Percentiles rank a stretch among this genome's conserved stretches.
These are phyloP conservation scores for Pouteria campechiana DNA, from an alignment of 179 eudicot species.

Conservation along the genomic window DNA sequence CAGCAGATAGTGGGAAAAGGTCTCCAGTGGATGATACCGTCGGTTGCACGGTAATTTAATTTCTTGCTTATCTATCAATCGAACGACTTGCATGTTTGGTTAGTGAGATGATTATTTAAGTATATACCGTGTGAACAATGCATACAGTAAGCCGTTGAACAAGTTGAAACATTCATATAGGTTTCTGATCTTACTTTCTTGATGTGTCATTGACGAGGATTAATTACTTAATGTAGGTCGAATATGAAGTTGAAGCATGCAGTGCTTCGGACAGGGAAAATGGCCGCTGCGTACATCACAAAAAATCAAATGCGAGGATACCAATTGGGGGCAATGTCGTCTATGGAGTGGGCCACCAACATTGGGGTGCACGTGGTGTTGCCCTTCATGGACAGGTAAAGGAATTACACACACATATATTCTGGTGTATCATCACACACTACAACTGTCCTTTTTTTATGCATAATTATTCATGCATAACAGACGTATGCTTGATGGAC, in stretches of 20 bases:
- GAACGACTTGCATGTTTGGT: too few relatives aligned
- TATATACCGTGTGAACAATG: too few relatives aligned
- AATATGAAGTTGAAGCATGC: slow-evolving; percentile 52
- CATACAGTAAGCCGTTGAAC: too few relatives aligned
- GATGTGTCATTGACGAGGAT: neutral
- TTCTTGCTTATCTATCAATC: too few relatives aligned
- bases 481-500: too few relatives aligned
- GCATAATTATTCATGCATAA: too few relatives aligned
- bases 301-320: slow-evolving; percentile 27
- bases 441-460: neutral
- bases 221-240: slow-evolving; percentile 33
- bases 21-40: too few relatives aligned
- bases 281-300: slow-evolving; percentile 33
- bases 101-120: too few relatives aligned
- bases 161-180: too few relatives aligned
- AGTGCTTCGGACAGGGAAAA: slow-evolving; percentile 10
- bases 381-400: slow-evolving; percentile 70
- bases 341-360: slow-evolving; percentile 87
- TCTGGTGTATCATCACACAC: neutral
- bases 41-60: too few relatives aligned
- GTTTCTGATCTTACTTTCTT: too few relatives aligned
- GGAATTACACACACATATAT: too few relatives aligned
- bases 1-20: slow-evolving; percentile 33
- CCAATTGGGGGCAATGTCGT: slow-evolving; percentile 62
- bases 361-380: slow-evolving; percentile 61